phyloP scores from a whole-genome alignment of 305 asterid species.

The Fraxinus sp. region DNA sequence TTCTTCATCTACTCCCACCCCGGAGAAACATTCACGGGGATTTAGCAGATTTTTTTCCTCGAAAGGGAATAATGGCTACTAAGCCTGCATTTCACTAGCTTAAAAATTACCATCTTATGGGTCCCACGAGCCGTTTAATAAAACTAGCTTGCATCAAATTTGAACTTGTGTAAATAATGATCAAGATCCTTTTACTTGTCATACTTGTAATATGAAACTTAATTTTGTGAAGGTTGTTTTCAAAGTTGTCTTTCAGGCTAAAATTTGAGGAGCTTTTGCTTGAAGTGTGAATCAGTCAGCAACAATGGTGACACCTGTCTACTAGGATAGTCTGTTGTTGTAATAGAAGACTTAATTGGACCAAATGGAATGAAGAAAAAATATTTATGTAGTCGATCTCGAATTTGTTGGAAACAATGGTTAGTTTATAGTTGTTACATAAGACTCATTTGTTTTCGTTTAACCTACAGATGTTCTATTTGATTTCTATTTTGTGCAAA shows the following conservation, averaged over 20 bases:
- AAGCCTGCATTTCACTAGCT: constrained; percentile 21
- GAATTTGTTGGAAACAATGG: not conserved
- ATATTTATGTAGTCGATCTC: not conserved
- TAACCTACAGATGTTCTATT: not conserved
- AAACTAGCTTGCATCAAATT: constrained; percentile 23
- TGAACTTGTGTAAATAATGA: constrained; percentile 45
- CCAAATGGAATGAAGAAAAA: not conserved
- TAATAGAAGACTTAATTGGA: not conserved
- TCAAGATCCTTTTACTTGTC: constrained; percentile 13
- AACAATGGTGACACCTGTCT: not conserved
- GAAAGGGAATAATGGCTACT: constrained; percentile 50
- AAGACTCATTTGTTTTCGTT: not conserved
- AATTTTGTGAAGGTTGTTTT: constrained; percentile 21
- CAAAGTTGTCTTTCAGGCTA: constrained; percentile 11
- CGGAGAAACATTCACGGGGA: constrained; percentile 82
- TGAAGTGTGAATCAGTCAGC: not conserved
- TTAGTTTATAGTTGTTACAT: not conserved
- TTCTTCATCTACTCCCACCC: constrained; percentile 60
- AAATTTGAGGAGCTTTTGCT: not conserved
- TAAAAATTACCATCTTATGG: constrained; percentile 9
- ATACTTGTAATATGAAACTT: constrained; percentile 29
- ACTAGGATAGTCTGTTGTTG: not conserved
- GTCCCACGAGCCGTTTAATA: constrained; percentile 13
- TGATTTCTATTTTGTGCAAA: not conserved
- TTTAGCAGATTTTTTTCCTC: constrained; percentile 89